Evolutionary conservation across 306 rosid species (phyloP), one percentile per base, ranked within the genome.

Genomic region (Ziziphus jujuba): DNA sequence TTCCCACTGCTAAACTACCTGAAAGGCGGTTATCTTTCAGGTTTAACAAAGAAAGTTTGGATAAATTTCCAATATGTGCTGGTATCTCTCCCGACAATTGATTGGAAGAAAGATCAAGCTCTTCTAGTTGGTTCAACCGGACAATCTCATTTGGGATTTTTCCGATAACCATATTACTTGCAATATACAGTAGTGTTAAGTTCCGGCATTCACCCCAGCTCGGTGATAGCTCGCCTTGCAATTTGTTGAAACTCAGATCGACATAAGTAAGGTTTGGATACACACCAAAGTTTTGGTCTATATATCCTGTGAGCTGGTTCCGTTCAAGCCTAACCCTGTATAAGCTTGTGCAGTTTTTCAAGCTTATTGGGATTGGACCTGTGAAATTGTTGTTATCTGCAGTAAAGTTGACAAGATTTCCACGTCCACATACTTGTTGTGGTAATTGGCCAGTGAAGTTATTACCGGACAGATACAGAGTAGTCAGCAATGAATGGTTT

Each of bases 381-480:
- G 74, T 67, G 80, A 86, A 86, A 59, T 75, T 56, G 67, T 82
- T 86, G 31, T 5, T 63, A 14, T 83, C 70, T 11, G 84, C 77
- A 53, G 67, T 77, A 34, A 85, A 85, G 59, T 82, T 85, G 3
- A 66, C 84, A 35, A 85, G 90, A 6, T 19, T 65, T 0, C 85
- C 85, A 63, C 76, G 60, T 35, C 71, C 72, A 57, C 90, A 85
- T 4, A 80, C 80, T 58, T 80, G 70, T 36, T 82, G 84, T 19
- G 87, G 91, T 12, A 85, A 77, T 23, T 75, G 62, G 36, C 91
- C 91, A 17, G 23, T 47, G 36, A 86, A 82, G 60, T 80, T 80
- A 72, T 86, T 86, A 40, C 63, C 64, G 47, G 87, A 87, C 48
- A 86, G 78, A 70, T 77, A 84, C 28, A 86, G 61, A 17, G 63